These are phyloP conservation scores for Pseudogymnoascus sp. DNA, from an alignment of 2,329 filamentous ascomycete species.

Conservation along the genomic window DNA sequence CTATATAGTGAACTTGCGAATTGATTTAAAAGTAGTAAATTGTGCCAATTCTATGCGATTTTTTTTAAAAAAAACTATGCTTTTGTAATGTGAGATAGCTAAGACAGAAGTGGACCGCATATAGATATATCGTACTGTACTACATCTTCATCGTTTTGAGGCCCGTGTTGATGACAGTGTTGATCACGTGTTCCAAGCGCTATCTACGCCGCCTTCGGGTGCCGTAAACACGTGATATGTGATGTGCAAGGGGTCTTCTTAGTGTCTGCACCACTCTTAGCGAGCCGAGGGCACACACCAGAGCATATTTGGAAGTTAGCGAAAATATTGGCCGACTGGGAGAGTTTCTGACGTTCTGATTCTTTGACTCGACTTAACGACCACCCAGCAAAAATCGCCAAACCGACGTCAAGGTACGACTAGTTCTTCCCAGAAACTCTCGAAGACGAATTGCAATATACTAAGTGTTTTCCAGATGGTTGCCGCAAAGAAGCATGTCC, in stretches of 20 bases:
- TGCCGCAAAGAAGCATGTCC: conserved; percentile 97
- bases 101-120: background rate
- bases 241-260: background rate
- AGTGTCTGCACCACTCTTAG: conserved; percentile 16
- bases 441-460: conserved; percentile 2
- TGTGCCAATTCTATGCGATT: background rate
- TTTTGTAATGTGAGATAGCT: background rate
- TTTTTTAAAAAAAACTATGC: background rate
- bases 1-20: background rate
- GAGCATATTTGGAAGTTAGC: conserved; percentile 8
- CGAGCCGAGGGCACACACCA: conserved; percentile 15
- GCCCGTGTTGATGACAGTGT: background rate
- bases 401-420: conserved; percentile 21
- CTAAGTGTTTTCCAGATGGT: conserved; percentile 61
- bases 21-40: background rate
- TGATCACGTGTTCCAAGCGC: background rate
- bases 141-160: background rate
- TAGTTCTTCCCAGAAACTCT: conserved; percentile 1
- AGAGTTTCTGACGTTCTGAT: conserved; percentile 6
- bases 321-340: conserved; percentile 7
- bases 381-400: background rate
- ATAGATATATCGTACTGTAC: background rate
- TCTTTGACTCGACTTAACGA: conserved; percentile 8
- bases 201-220: background rate
- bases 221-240: background rate